A percentile compares a stretch with the other conserved stretches of the same genome.
These are phyloP conservation scores for Taphrina flavorubra DNA, from an alignment of 1,139 yeast species.

Conservation along the genomic window DNA sequence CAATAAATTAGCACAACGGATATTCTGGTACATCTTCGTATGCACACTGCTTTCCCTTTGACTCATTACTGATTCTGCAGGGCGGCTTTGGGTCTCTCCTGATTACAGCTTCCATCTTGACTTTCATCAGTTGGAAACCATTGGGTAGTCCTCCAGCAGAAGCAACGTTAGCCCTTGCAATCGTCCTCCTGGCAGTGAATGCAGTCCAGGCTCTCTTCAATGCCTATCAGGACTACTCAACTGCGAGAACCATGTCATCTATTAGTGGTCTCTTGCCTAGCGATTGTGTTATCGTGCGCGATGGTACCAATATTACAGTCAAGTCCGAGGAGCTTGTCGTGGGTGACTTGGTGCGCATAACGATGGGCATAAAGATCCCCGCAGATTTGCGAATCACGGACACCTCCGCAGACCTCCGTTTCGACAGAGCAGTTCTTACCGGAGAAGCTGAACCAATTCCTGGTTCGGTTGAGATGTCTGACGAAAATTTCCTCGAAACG, in stretches of 20 bases:
- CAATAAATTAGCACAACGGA: constrained; percentile 23
- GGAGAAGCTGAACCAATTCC: constrained; percentile 58
- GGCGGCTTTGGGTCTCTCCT: constrained; percentile 61
- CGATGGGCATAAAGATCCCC: constrained; percentile 79
- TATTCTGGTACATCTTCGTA: constrained; percentile 36
- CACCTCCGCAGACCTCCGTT: constrained; percentile 77
- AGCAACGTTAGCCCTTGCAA: constrained; percentile 58
- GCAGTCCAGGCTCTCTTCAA: constrained; percentile 59
- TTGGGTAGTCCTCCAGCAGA: constrained; percentile 60
- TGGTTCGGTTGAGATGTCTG: constrained; percentile 52
- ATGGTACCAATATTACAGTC: constrained; percentile 66
- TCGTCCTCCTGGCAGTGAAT: constrained; percentile 57
- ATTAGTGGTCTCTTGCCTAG: constrained; percentile 58
- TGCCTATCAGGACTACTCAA: constrained; percentile 60
- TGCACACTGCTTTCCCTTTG: constrained; percentile 53
- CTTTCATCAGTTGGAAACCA: constrained; percentile 60
- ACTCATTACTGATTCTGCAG: constrained; percentile 55
- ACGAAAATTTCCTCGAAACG: constrained; percentile 57
- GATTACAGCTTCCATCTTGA: constrained; percentile 58
- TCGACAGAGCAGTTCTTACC: constrained; percentile 62
- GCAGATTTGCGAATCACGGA: constrained; percentile 94
- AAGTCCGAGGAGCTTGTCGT: constrained; percentile 75
- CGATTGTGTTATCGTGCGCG: constrained; percentile 68
- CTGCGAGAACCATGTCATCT: constrained; percentile 60
- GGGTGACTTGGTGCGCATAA: constrained; percentile 77